Percentiles rank a stretch among this genome's conserved stretches.
Evolutionary conservation across 1,139 yeast species (phyloP).

Genomic region (Sugiyamaella pinicola): DNA sequence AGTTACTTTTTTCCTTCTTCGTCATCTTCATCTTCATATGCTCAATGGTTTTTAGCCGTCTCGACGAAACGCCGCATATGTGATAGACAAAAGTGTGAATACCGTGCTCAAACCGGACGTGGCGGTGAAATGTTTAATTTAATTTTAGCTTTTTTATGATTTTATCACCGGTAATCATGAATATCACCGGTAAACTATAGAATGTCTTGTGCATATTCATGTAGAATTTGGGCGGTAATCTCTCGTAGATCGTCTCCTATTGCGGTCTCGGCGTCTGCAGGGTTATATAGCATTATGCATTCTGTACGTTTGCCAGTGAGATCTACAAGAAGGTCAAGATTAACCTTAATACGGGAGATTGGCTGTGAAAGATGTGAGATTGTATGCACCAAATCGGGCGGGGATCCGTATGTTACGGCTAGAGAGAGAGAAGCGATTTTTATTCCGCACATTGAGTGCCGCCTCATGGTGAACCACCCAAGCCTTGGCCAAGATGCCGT

Average conservation of each 20-base stretch:
- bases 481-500: neutral
- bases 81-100: too few species aligned
- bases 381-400: constrained; percentile 8
- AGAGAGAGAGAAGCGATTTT: too few species aligned
- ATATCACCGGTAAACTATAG: neutral
- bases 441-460: neutral
- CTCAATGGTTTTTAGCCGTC: too few species aligned
- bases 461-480: neutral
- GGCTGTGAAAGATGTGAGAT: neutral
- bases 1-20: too few species aligned
- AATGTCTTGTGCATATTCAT: neutral
- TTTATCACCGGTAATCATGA: neutral
- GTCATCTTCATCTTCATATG: too few species aligned
- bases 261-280: neutral
- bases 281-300: neutral
- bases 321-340: neutral
- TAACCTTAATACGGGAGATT: neutral
- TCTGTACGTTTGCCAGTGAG: neutral
- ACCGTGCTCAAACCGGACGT: too few species aligned
- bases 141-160: neutral
- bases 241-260: neutral
- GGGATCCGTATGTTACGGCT: neutral
- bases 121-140: too few species aligned
- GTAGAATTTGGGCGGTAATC: neutral
- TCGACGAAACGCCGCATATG: too few species aligned